Base-by-base conservation (phyloP, 2,329 filamentous ascomycete species). In the Pseudocercospora eumusae region DNA sequence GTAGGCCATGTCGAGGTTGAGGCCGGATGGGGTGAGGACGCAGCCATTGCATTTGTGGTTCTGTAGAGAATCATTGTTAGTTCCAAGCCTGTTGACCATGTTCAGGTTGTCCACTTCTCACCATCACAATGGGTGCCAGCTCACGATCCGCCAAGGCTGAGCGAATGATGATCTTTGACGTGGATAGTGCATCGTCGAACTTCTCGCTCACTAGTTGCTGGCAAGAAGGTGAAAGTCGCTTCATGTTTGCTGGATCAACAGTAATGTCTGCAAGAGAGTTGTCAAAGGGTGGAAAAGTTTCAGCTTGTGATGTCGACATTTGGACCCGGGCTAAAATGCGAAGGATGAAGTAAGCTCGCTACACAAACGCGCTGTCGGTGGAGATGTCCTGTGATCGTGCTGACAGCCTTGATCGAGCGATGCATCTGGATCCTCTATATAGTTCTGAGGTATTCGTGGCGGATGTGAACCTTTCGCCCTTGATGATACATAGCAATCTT, bases 1-100 rank as follows among this genome's bases (percentile, higher is more conserved):
- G 20, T 68, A 61, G 9, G 73, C 74, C 70, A 76, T 75, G 47
- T 76, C 74, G 0, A 71, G 69, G 56, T 75, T 74, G 7, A 75
- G 63, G 3, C 71, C 70, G 8, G 68, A 70, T 6, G 75, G 70
- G 23, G 67, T 72, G 8, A 77, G 68, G 2, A 67, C 64, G 36
- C 67, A 64, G 23, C 69, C 68, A 52, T 76, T 77, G 59, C 75
- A 73, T 23, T 69, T 67, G 66, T 77, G 75, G 4, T 73, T 70
- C 15, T 54, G 31, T 9, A 4, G 15, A n/a, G 4, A 1, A 54
- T 21, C 10, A 7, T 13, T 23, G 28, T 54, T 2, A 40, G 20
- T 10, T 10, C 10, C 15, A 4, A 52, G 3, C 21, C 28, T 33
- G 27, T 8, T 2, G 20, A n/a, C 31, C 20, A 13, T 21, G 2